Base-by-base conservation (phyloP, 495 filamentous ascomycete species). In the Cercophora newfieldiana region DNA sequence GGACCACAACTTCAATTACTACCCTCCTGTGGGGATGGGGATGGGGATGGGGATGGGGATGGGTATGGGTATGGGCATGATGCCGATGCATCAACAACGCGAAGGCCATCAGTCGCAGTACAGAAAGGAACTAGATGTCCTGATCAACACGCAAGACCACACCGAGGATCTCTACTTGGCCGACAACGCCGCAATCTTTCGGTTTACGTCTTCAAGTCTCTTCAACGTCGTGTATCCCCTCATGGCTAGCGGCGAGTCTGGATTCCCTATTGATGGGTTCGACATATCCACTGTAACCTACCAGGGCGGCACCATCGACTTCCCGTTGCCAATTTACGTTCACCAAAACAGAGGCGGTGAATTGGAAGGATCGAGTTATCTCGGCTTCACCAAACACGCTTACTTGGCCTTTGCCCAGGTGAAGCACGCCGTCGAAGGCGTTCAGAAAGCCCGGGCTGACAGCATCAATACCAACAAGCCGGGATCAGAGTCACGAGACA, bases 291-390 rank as follows among this genome's bases (percentile, higher is more conserved):
- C 28, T 14, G 21, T 44, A 2, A 24, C 30, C 16, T 59, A 59
- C 29, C 28, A 44, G 29, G 57, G 28, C 30, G 57, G 57, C 37
- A 44, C 37, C 19, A 16, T 19, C 8, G 31, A 59, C 30, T 14
- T 19, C 12, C 37, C 37, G 57, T 22, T 59, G 5, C 57, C 57
- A 18, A 59, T 37, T 7, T 37, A 33, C 6, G 21, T 59, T 29
- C 30, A 59, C 22, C 57, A 59, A 30, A 22, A 47, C 21, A 18
- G 57, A 16, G 31, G 33, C 29, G 57, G 57, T 12, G 57, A 59
- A 22, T 30, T 59, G 57, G 21, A 33, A 5, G 57, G 57, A 18
- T 33, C 57, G 7, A 59, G 31, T n/a, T 1, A 31, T 14, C 57
- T 24, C 2, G 57, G 33, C 19, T 59, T 59, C 8, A 59, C 33